These are phyloP conservation scores for Eimeria tenella DNA, from an alignment of 169 alveolate species.

Conservation along the genomic window DNA sequence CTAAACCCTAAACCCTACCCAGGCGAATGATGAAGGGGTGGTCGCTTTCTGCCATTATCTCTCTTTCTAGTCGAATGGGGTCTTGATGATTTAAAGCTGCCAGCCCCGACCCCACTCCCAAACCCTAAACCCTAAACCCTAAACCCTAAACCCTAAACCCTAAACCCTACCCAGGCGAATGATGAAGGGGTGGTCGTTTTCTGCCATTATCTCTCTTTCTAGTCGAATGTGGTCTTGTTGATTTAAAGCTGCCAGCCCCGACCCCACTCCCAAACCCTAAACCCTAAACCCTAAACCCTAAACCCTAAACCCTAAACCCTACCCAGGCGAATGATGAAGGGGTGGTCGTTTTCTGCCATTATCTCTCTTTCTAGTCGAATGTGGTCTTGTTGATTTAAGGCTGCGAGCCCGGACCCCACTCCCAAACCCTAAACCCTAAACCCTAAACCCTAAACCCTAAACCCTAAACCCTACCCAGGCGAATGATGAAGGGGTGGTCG, in stretches of 20 bases:
- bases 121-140: neutral
- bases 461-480: conserved; percentile 76
- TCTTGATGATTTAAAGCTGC: conserved; percentile 90
- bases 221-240: conserved; percentile 92
- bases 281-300: neutral
- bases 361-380: conserved; percentile 91
- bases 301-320: conserved; percentile 6
- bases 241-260: conserved; percentile 85
- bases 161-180: conserved; percentile 83
- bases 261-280: neutral
- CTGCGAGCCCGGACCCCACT: too few relatives aligned
- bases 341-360: conserved; percentile 96
- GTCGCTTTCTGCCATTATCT: conserved; percentile 96
- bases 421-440: conserved; percentile 20
- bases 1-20: conserved; percentile 78
- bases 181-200: conserved; percentile 97
- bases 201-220: conserved; percentile 95
- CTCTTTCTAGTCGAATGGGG: conserved; percentile 92
- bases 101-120: too few relatives aligned
- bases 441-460: neutral
- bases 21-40: conserved; percentile 95
- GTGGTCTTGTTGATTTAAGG: too few relatives aligned
- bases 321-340: conserved; percentile 92
- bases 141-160: conserved; percentile 32
- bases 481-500: conserved; percentile 96